phyloP scores from a whole-genome alignment of 768 basidiomycete species.

The Galerina marginata region DNA sequence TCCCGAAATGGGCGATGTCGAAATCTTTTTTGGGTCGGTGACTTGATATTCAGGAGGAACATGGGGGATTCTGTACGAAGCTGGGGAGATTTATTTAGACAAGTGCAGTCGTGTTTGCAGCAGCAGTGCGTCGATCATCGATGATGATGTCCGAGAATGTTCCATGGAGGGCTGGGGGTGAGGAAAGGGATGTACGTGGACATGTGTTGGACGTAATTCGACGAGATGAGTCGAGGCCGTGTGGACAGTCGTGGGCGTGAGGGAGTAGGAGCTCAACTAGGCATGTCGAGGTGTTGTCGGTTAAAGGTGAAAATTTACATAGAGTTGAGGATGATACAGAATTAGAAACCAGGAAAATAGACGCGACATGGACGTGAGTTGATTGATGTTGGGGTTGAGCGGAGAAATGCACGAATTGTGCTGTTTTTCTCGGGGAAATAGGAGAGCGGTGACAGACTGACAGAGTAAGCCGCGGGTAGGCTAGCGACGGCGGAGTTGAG shows the following conservation, averaged over 20 bases:
- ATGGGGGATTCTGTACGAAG: neutral
- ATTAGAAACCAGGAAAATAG: neutral
- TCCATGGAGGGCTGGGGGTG: neutral
- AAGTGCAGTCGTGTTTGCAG: neutral
- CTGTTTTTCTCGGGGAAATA: constrained; percentile 3
- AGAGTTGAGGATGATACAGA: neutral
- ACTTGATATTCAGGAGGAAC: too few species aligned
- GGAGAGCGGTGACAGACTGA: neutral
- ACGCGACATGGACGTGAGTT: constrained; percentile 2
- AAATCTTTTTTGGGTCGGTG: too few species aligned
- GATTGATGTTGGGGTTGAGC: constrained; percentile 1
- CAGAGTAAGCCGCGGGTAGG: too few species aligned
- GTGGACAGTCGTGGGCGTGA: neutral
- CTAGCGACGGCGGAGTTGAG: too few species aligned
- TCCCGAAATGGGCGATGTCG: too few species aligned
- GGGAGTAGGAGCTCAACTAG: neutral
- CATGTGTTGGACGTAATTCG: too few species aligned
- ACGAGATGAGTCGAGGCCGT: too few species aligned
- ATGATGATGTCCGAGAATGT: constrained; percentile 5
- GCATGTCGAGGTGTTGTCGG: neutral
- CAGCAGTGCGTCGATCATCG: neutral
- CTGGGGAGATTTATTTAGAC: too few species aligned
- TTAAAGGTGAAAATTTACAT: neutral
- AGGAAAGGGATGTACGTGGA: neutral
- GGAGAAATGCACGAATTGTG: constrained; percentile 3